phyloP scores from a whole-genome alignment of 2,329 filamentous ascomycete genomes.

The Emydomyces testavorans region DNA sequence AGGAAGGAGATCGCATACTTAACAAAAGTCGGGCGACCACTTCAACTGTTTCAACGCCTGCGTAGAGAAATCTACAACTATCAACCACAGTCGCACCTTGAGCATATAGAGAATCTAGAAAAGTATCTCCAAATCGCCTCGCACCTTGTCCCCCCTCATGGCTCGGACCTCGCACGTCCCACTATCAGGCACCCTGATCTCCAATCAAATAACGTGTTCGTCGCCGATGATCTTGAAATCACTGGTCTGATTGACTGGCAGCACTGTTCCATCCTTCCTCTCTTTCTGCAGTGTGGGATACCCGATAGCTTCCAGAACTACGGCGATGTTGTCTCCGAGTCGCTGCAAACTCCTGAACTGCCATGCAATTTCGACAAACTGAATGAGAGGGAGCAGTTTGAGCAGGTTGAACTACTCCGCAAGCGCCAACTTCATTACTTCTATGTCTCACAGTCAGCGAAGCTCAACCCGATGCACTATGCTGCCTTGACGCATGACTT shows the following conservation, averaged over 20 bases:
- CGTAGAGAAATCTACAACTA: constrained; percentile 17
- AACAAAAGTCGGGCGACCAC: constrained; percentile 15
- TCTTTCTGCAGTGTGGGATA: constrained; percentile 30
- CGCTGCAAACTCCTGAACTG: constrained; percentile 14
- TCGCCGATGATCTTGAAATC: constrained; percentile 24
- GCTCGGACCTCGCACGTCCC: constrained; percentile 13
- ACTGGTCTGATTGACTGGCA: constrained; percentile 36
- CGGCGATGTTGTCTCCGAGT: constrained; percentile 18
- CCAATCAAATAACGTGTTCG: constrained; percentile 24
- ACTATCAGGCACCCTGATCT: constrained; percentile 22
- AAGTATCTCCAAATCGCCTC: constrained; percentile 15
- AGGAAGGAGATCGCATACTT: constrained; percentile 16
- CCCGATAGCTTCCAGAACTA: constrained; percentile 34
- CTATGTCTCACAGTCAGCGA: constrained; percentile 18
- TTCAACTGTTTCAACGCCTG: constrained; percentile 16
- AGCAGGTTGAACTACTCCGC: constrained; percentile 12
- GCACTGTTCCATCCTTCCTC: constrained; percentile 28
- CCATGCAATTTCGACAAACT: constrained; percentile 16
- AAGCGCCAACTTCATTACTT: constrained; percentile 19
- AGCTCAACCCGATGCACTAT: constrained; percentile 17
- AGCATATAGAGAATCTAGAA: constrained; percentile 16
- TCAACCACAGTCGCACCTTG: constrained; percentile 13
- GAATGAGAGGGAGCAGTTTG: constrained; percentile 2
- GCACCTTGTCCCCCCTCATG: constrained; percentile 11
- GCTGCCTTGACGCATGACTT: constrained; percentile 16